A percentile compares a stretch with the other conserved stretches of the same genome.
Conservation (phyloP, 2,329 filamentous ascomycete species). For the Claviceps sorghi region DNA sequence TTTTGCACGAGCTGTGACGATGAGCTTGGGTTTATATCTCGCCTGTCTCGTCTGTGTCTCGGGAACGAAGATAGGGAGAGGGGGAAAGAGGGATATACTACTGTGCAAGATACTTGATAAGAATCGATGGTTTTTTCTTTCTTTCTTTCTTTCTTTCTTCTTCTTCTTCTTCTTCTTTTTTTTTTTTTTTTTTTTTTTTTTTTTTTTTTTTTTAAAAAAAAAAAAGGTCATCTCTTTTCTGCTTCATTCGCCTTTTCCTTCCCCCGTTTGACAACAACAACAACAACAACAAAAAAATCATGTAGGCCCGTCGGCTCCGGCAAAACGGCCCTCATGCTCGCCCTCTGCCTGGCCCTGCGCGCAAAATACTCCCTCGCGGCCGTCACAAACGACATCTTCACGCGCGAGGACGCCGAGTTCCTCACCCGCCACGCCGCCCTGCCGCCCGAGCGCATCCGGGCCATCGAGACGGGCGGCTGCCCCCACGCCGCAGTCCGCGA, state of each 20-base stretch:
- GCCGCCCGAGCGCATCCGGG: slow-evolving; percentile 68
- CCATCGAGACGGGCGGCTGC: slow-evolving; percentile 95
- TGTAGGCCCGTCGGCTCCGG: slow-evolving; percentile 82
- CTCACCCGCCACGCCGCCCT: slow-evolving; percentile 76
- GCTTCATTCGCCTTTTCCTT: background rate
- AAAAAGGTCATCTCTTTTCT: background rate
- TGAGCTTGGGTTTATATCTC: too few relatives aligned
- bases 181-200: background rate
- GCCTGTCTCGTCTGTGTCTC: too few relatives aligned
- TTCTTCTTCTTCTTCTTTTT: background rate
- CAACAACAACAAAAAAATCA: too few relatives aligned
- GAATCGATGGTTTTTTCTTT: background rate
- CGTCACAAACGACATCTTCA: slow-evolving; percentile 99
- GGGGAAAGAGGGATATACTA: too few relatives aligned
- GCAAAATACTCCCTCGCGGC: slow-evolving; percentile 74
- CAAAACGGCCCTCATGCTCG: slow-evolving; percentile 94
- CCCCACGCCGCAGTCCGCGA: slow-evolving; percentile 95
- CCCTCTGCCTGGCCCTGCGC: slow-evolving; percentile 74
- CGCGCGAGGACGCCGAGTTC: slow-evolving; percentile 94
- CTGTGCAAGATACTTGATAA: too few relatives aligned
- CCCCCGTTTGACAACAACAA: too few relatives aligned
- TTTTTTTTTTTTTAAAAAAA: too few relatives aligned
- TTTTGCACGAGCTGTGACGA: too few relatives aligned
- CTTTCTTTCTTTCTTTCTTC: background rate
- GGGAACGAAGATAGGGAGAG: too few relatives aligned